phyloP scores from a whole-genome alignment of 495 filamentous ascomycete genomes.

The Trichoderma erinaceum region DNA sequence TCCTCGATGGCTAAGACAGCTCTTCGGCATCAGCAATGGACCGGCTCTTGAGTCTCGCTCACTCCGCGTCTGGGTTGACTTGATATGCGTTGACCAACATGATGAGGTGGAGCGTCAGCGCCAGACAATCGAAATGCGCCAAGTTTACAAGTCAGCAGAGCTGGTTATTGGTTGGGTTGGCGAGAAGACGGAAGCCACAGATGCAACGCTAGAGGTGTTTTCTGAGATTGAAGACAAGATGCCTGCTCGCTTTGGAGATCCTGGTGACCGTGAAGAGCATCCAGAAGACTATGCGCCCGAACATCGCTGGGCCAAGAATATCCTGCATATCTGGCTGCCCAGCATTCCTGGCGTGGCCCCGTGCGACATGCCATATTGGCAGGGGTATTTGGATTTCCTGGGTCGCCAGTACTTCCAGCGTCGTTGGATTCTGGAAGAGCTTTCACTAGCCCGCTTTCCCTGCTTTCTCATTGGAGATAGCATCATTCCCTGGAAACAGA shows the following conservation, averaged over 20 bases:
- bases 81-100: conserved; percentile 27
- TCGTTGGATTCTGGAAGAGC: conserved; percentile 15
- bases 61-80: conserved; percentile 26
- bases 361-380: conserved; percentile 9
- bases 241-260: conserved; percentile 11
- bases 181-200: conserved; percentile 10
- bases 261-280: conserved; percentile 12
- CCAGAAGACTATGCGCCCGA: conserved; percentile 11
- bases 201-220: background rate
- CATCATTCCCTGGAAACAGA: conserved; percentile 16
- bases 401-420: conserved; percentile 13
- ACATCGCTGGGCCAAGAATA: conserved; percentile 3
- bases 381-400: conserved; percentile 11
- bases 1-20: conserved; percentile 14
- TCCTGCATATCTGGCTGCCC: conserved; percentile 4
- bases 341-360: background rate
- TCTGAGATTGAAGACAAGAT: conserved; percentile 14
- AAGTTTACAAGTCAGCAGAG: conserved; percentile 23
- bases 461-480: conserved; percentile 12
- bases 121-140: conserved; percentile 24
- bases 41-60: background rate
- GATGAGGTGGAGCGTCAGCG: conserved; percentile 23
- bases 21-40: background rate
- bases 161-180: conserved; percentile 22
- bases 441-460: conserved; percentile 6